These are phyloP conservation scores for Pichia kudriavzevii DNA, from an alignment of 1,139 yeast genomes.

Conservation along the genomic window DNA sequence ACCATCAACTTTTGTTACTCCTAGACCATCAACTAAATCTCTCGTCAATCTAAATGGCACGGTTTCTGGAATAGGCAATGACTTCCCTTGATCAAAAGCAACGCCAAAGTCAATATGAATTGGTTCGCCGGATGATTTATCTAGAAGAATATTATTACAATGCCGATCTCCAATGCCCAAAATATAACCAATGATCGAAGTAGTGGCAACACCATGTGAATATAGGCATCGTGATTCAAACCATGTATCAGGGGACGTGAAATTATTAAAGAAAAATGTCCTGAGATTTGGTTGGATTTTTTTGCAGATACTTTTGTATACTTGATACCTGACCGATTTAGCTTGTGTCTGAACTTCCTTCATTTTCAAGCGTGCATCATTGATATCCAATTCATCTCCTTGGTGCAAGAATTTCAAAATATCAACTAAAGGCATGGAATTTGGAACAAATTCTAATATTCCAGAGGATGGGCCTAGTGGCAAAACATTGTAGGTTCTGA, in stretches of 20 bases:
- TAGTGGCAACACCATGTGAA: conserved; percentile 74
- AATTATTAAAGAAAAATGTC: conserved; percentile 63
- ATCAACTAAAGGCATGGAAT: conserved; percentile 67
- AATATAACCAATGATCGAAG: conserved; percentile 80
- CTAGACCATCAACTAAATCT: conserved; percentile 90
- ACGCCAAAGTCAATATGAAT: conserved; percentile 95
- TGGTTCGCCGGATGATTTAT: conserved; percentile 75
- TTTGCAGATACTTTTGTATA: conserved; percentile 42
- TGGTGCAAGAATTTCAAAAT: conserved; percentile 54
- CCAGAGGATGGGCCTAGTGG: conserved; percentile 89
- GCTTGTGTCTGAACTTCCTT: conserved; percentile 45
- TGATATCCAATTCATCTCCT: conserved; percentile 39
- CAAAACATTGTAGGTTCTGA: conserved; percentile 82
- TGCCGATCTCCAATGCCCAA: conserved; percentile 95
- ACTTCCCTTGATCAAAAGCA: conserved; percentile 87
- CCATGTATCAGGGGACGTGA: conserved; percentile 66
- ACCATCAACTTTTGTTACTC: conserved; percentile 75
- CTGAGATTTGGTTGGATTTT: conserved; percentile 62
- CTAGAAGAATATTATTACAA: conserved; percentile 82
- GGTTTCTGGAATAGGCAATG: conserved; percentile 80
- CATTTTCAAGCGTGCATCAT: conserved; percentile 62
- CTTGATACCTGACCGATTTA: conserved; percentile 39
- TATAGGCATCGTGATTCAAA: conserved; percentile 56
- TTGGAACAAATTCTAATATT: conserved; percentile 78
- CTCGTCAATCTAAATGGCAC: conserved; percentile 90